A percentile compares a stretch with the other conserved stretches of the same genome.
Evolutionary conservation across 2,329 filamentous ascomycete genomes (phyloP).

Genomic region (Aspergillus pseudoviridinutans): DNA sequence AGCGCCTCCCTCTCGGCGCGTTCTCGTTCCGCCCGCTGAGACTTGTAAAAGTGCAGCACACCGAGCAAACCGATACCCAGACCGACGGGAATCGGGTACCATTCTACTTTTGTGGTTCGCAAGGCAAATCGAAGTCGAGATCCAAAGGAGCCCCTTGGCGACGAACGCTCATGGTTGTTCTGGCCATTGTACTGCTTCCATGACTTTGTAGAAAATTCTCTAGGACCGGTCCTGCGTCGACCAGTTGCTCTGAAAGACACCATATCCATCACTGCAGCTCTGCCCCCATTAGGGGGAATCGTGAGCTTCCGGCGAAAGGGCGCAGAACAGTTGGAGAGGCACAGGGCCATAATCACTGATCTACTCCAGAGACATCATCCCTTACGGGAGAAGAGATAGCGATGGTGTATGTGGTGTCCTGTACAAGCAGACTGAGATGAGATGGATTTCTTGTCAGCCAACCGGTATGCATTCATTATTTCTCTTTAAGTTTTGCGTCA

Average conservation of each 20-base stretch:
- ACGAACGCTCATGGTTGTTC: slow-evolving; percentile 30
- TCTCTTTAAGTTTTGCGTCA: slow-evolving; percentile 7
- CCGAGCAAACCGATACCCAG: slow-evolving; percentile 83
- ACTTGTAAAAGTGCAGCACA: slow-evolving; percentile 77
- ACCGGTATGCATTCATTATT: neutral
- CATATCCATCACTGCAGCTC: slow-evolving; percentile 29
- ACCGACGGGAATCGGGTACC: slow-evolving; percentile 86
- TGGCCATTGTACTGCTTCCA: slow-evolving; percentile 40
- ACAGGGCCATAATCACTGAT: slow-evolving; percentile 30
- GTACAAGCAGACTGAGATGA: neutral
- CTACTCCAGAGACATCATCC: slow-evolving; percentile 26
- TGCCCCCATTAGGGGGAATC: slow-evolving; percentile 16
- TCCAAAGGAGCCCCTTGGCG: slow-evolving; percentile 50
- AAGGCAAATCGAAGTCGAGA: slow-evolving; percentile 57
- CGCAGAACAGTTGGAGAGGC: slow-evolving; percentile 25
- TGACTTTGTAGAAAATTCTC: slow-evolving; percentile 40
- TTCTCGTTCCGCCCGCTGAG: slow-evolving; percentile 50
- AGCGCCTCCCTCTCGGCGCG: slow-evolving; percentile 46
- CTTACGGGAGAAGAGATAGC: slow-evolving; percentile 6
- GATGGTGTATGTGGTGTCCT: neutral
- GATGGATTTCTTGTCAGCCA: neutral
- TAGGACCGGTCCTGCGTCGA: slow-evolving; percentile 24
- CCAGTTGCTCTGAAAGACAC: slow-evolving; percentile 30
- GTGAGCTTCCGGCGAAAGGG: slow-evolving; percentile 21
- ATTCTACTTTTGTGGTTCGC: slow-evolving; percentile 66